Evolutionary conservation across 345 rosid genomes (phyloP).

Genomic region (Euclidium syriacum): DNA sequence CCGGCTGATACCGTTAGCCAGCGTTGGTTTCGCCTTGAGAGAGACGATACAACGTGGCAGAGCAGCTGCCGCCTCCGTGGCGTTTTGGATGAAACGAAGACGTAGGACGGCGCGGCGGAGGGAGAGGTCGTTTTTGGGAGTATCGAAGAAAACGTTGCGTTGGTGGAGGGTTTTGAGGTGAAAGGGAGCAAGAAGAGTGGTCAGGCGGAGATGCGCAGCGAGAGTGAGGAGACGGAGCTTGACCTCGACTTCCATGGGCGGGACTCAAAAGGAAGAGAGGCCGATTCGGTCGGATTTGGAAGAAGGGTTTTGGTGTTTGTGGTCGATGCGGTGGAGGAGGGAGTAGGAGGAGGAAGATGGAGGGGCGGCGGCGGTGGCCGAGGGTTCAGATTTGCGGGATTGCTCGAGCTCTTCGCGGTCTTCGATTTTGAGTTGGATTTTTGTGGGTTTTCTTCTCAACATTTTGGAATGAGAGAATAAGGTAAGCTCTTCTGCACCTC

Average conservation of each 20-base stretch:
- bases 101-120: slow-evolving; percentile 42
- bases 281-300: slow-evolving; percentile 70
- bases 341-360: slow-evolving; percentile 36
- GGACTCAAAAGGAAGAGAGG: slow-evolving; percentile 31
- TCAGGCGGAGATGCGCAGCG: slow-evolving; percentile 41
- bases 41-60: slow-evolving; percentile 47
- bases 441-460: slow-evolving; percentile 82
- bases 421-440: slow-evolving; percentile 74
- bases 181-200: slow-evolving; percentile 47
- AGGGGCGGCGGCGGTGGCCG: slow-evolving; percentile 27
- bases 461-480: slow-evolving; percentile 31
- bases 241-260: slow-evolving; percentile 75
- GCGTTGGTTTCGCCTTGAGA: slow-evolving; percentile 58
- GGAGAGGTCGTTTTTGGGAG: slow-evolving; percentile 47
- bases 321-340: slow-evolving; percentile 53
- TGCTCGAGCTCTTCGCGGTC: slow-evolving; percentile 87
- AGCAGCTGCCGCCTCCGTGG: not conserved
- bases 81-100: slow-evolving; percentile 49
- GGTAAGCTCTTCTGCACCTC: too few relatives aligned
- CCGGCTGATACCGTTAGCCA: slow-evolving; percentile 68
- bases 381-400: slow-evolving; percentile 43
- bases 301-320: slow-evolving; percentile 41
- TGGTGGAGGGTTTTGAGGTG: slow-evolving; percentile 60
- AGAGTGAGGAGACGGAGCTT: slow-evolving; percentile 57
- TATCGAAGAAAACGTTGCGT: slow-evolving; percentile 68